Conservation (phyloP, 1,284 basidiomycete genomes). For the Crepidotus sp. region DNA sequence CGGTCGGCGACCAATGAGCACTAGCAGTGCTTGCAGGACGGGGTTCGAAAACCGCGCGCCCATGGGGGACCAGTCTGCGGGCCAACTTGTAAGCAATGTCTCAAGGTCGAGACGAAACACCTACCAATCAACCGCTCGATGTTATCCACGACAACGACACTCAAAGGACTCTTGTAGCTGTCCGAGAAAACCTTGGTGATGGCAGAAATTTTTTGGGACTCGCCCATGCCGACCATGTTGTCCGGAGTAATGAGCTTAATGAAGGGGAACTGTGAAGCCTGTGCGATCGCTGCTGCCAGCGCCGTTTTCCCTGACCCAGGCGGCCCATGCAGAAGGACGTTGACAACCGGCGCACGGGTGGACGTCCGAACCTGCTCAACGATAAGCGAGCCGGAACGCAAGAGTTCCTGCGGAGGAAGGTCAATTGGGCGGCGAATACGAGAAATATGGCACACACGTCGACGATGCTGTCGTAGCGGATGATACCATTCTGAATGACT, state of each 20-base stretch:
- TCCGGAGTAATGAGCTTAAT: slow-evolving; percentile 98
- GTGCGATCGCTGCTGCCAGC: slow-evolving; percentile 90
- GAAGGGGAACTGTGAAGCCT: slow-evolving; percentile 91
- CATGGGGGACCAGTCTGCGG: slow-evolving; percentile 94
- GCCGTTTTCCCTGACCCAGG: slow-evolving; percentile 94
- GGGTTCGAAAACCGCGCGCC: slow-evolving; percentile 94
- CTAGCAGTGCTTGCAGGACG: slow-evolving; percentile 87
- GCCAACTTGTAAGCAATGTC: slow-evolving; percentile 5
- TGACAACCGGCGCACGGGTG: slow-evolving; percentile 87
- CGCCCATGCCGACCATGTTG: slow-evolving; percentile 92
- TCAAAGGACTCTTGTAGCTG: slow-evolving; percentile 95
- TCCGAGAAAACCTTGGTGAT: slow-evolving; percentile 94
- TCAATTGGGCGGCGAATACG: slow-evolving; percentile 13
- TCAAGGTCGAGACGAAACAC: neutral
- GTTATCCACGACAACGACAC: slow-evolving; percentile 95
- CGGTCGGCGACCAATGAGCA: slow-evolving; percentile 83
- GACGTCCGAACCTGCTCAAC: slow-evolving; percentile 94
- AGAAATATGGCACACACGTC: slow-evolving; percentile 45
- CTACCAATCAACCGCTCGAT: slow-evolving; percentile 79
- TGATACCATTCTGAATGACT: slow-evolving; percentile 96
- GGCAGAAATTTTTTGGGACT: slow-evolving; percentile 84
- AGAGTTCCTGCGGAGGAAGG: slow-evolving; percentile 53
- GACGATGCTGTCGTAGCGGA: slow-evolving; percentile 74
- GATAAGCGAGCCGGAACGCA: slow-evolving; percentile 86
- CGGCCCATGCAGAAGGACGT: slow-evolving; percentile 83